phyloP scores from a whole-genome alignment of 768 basidiomycete species.

The Leccinum pellstonianum region DNA sequence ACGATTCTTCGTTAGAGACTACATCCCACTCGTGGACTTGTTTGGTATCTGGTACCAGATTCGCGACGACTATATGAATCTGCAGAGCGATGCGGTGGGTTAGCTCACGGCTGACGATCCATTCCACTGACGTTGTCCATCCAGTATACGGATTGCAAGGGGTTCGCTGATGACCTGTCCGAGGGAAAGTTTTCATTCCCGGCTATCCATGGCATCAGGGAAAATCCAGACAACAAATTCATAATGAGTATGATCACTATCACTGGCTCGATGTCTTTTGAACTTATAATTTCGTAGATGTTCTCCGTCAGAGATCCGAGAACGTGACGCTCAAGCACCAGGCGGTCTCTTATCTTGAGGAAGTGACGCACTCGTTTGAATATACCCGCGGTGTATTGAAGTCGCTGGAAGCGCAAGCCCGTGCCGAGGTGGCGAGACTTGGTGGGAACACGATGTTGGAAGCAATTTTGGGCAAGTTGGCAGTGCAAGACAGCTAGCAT shows the following conservation, averaged over 20 bases:
- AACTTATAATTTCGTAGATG: slow-evolving; percentile 48
- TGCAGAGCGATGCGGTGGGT: slow-evolving; percentile 26
- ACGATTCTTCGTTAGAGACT: slow-evolving; percentile 37
- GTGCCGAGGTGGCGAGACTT: slow-evolving; percentile 65
- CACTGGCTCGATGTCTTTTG: background rate
- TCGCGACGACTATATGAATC: slow-evolving; percentile 51
- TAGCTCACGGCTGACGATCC: background rate
- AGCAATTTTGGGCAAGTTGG: slow-evolving; percentile 53
- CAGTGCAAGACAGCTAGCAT: slow-evolving; percentile 15
- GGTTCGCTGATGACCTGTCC: slow-evolving; percentile 90
- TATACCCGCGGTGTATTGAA: slow-evolving; percentile 76
- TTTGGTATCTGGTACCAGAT: slow-evolving; percentile 61
- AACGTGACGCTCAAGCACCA: slow-evolving; percentile 79
- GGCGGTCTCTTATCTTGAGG: slow-evolving; percentile 73
- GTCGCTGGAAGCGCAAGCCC: slow-evolving; percentile 64
- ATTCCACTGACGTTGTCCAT: background rate
- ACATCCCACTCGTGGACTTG: slow-evolving; percentile 56
- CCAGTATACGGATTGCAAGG: slow-evolving; percentile 82
- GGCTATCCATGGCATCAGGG: slow-evolving; percentile 83
- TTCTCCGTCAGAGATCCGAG: slow-evolving; percentile 84
- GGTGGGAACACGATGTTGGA: slow-evolving; percentile 75
- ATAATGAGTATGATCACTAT: slow-evolving; percentile 65
- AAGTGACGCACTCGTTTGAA: slow-evolving; percentile 79
- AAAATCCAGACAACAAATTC: slow-evolving; percentile 71
- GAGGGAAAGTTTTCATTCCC: slow-evolving; percentile 99